phyloP scores from a whole-genome alignment of 2,329 filamentous ascomycete species.

The Bipolaris bicolor region DNA sequence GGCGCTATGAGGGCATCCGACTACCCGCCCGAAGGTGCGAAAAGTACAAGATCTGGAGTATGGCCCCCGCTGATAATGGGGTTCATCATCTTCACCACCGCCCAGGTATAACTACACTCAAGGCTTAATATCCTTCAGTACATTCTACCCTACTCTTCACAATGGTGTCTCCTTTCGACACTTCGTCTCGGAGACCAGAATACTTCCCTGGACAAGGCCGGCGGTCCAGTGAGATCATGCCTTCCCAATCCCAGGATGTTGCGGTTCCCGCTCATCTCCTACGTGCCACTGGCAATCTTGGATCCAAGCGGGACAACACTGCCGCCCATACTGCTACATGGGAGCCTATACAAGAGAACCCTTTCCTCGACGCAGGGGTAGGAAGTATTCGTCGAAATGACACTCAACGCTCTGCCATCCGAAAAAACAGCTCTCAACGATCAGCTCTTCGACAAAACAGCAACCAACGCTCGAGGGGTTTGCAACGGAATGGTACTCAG shows the following conservation, averaged over 20 bases:
- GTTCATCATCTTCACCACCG: conserved; percentile 5
- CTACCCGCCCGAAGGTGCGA: conserved; percentile 5
- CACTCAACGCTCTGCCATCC: conserved; percentile 6
- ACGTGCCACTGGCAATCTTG: conserved; percentile 22
- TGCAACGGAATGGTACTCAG: conserved; percentile 10
- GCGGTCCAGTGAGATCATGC: conserved; percentile 10
- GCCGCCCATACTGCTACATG: conserved; percentile 17
- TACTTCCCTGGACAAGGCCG: not conserved
- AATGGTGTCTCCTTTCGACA: conserved; percentile 10
- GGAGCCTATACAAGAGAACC: conserved; percentile 22
- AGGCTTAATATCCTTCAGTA: not conserved
- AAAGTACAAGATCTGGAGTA: conserved; percentile 10
- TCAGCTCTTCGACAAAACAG: conserved; percentile 15
- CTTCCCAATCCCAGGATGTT: conserved; percentile 21
- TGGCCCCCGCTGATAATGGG: conserved; percentile 7
- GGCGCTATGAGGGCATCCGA: conserved; percentile 11
- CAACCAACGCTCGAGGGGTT: conserved; percentile 8
- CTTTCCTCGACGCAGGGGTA: conserved; percentile 15
- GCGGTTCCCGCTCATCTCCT: conserved; percentile 32
- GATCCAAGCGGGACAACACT: conserved; percentile 22
- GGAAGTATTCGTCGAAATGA: conserved; percentile 15
- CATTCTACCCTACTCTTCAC: not conserved
- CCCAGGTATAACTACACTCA: conserved; percentile 2
- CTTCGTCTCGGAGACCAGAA: conserved; percentile 1
- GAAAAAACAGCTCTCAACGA: conserved; percentile 10